Percentiles rank a stretch among this genome's conserved stretches.
Evolutionary conservation across 2,329 filamentous ascomycete genomes (phyloP).

Genomic region (Orbilia brochopaga): DNA sequence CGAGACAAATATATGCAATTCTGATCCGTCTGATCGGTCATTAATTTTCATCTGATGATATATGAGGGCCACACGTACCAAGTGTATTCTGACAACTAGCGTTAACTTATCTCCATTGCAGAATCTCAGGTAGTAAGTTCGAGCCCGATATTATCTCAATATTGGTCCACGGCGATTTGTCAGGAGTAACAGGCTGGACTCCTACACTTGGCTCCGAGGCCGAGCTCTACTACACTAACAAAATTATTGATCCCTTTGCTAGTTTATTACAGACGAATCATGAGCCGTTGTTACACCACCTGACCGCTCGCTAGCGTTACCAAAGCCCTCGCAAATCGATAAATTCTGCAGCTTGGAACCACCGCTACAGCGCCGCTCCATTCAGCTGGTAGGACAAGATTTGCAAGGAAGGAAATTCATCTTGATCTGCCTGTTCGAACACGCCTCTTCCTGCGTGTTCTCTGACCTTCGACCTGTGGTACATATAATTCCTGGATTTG

Average conservation of each 20-base stretch:
- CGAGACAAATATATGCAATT: too few relatives aligned
- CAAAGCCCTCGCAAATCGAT: conserved; percentile 22
- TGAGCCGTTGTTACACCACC: conserved; percentile 38
- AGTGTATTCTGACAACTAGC: too few relatives aligned
- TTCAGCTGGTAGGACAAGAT: conserved; percentile 28
- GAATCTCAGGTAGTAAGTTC: neutral
- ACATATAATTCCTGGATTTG: neutral
- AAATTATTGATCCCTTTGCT: neutral
- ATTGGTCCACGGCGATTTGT: neutral
- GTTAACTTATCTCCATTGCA: too few relatives aligned
- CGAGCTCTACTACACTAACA: neutral
- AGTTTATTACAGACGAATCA: conserved; percentile 3
- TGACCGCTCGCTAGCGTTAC: neutral
- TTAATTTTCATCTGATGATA: too few relatives aligned
- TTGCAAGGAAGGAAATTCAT: conserved; percentile 23
- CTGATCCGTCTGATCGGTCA: too few relatives aligned
- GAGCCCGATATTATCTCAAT: neutral
- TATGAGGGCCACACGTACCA: too few relatives aligned
- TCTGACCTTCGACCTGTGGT: too few relatives aligned
- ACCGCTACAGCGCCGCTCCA: conserved; percentile 9
- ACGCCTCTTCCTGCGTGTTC: neutral
- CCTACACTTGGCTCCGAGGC: neutral
- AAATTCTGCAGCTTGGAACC: conserved; percentile 24
- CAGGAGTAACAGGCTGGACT: neutral
- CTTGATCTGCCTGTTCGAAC: neutral